Evolutionary conservation across 352 stramenopile genomes (phyloP).

Genomic region (Phytophthora nicotianae): DNA sequence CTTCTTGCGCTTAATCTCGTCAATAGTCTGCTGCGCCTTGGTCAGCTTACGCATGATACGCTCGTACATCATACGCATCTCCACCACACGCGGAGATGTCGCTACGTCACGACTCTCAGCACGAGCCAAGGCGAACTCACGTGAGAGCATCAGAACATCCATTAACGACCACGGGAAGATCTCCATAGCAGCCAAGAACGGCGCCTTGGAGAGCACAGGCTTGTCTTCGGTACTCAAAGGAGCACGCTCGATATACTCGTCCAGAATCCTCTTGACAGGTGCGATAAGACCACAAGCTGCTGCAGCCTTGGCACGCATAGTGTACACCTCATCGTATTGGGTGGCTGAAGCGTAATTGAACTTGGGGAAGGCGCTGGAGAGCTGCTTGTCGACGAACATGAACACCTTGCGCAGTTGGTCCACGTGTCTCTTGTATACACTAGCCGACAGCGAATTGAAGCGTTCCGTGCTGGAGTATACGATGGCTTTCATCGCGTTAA

Average conservation of each 20-base stretch:
- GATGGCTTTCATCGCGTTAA: slow-evolving; percentile 65
- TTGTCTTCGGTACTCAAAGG: slow-evolving; percentile 29
- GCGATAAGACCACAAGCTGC: slow-evolving; percentile 54
- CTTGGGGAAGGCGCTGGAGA: slow-evolving; percentile 59
- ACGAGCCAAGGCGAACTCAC: slow-evolving; percentile 43
- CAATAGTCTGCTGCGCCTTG: slow-evolving; percentile 26
- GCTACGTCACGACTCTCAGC: slow-evolving; percentile 45
- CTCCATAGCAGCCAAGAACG: slow-evolving; percentile 55
- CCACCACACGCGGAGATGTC: slow-evolving; percentile 46
- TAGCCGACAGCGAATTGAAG: slow-evolving; percentile 52
- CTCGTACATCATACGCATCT: slow-evolving; percentile 52
- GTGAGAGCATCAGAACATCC: slow-evolving; percentile 55
- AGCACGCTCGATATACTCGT: slow-evolving; percentile 59
- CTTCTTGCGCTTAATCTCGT: slow-evolving; percentile 17
- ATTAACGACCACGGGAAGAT: slow-evolving; percentile 63
- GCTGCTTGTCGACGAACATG: slow-evolving; percentile 60
- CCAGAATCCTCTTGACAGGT: slow-evolving; percentile 54
- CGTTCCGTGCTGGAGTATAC: slow-evolving; percentile 65
- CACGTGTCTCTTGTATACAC: slow-evolving; percentile 43
- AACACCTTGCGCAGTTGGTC: slow-evolving; percentile 64
- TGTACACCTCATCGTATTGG: slow-evolving; percentile 64
- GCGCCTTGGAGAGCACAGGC: slow-evolving; percentile 29
- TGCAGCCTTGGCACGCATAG: slow-evolving; percentile 64
- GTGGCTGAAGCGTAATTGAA: slow-evolving; percentile 43
- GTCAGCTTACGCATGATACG: slow-evolving; percentile 37